These are phyloP conservation scores for Plasmodium malariae DNA, from an alignment of 169 alveolate species.

Conservation along the genomic window DNA sequence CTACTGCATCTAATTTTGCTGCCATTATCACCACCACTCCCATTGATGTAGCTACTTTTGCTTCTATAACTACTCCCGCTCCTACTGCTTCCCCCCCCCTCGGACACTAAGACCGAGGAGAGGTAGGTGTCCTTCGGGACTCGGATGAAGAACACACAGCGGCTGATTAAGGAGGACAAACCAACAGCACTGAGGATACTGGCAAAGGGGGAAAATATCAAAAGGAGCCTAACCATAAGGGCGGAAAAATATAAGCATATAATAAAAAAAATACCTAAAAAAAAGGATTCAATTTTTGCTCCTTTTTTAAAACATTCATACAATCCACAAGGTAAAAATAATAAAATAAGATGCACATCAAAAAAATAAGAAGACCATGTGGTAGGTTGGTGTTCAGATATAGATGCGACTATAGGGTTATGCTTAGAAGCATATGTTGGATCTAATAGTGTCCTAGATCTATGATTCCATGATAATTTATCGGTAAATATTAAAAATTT, in stretches of 20 bases:
- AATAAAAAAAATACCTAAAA: conserved; percentile 60
- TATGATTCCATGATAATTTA: conserved; percentile 83
- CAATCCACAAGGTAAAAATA: conserved; percentile 79
- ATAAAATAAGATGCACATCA: conserved; percentile 79
- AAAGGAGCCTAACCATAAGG: conserved; percentile 97
- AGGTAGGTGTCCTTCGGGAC: neutral
- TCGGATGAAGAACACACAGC: conserved; percentile 50
- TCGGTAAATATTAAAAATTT: conserved; percentile 45
- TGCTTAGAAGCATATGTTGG: conserved; percentile 97
- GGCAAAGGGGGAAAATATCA: conserved; percentile 91
- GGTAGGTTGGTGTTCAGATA: conserved; percentile 99
- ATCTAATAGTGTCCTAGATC: conserved; percentile 96
- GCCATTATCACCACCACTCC: neutral
- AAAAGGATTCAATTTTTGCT: conserved; percentile 54
- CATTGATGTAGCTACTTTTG: neutral
- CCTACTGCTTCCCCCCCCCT: neutral
- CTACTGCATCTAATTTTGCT: neutral
- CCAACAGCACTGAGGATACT: conserved; percentile 96
- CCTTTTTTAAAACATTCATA: conserved; percentile 63
- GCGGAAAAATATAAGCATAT: conserved; percentile 82
- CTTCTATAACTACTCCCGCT: neutral
- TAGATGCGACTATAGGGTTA: conserved; percentile 98
- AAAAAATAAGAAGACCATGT: conserved; percentile 93
- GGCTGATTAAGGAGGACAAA: conserved; percentile 88
- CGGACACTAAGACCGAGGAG: conserved; percentile 1